A percentile compares a stretch with the other conserved stretches of the same genome.
These are phyloP conservation scores for Salix suchowensis DNA, from an alignment of 345 rosid genomes.

Conservation along the genomic window DNA sequence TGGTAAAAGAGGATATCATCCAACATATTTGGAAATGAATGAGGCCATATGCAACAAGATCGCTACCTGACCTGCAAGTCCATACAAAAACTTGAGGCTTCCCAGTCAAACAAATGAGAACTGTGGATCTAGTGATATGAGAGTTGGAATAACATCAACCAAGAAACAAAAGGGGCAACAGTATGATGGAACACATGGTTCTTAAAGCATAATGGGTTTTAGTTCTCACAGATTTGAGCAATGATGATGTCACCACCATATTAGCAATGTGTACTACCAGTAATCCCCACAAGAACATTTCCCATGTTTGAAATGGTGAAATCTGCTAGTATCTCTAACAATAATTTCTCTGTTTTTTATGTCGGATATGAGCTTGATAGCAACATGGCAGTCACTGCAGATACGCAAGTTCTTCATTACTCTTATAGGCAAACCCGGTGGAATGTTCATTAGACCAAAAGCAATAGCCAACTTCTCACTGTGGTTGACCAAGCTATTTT, in stretches of 20 bases:
- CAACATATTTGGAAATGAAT: neutral
- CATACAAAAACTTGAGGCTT: neutral
- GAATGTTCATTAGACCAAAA: constrained; percentile 53
- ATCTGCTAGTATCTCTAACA: constrained; percentile 71
- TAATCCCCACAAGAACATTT: constrained; percentile 77
- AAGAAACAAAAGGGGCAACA: neutral
- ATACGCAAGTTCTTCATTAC: constrained; percentile 75
- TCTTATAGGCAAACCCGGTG: constrained; percentile 54
- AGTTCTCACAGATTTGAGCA: neutral
- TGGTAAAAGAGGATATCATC: neutral
- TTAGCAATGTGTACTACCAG: constrained; percentile 38
- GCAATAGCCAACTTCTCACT: constrained; percentile 79
- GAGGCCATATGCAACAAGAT: neutral
- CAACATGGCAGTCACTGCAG: constrained; percentile 72
- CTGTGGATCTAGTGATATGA: neutral
- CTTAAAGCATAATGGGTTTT: neutral
- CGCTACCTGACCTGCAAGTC: neutral
- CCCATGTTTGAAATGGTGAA: constrained; percentile 72
- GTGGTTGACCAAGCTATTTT: constrained; percentile 56
- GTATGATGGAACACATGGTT: neutral
- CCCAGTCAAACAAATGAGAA: neutral
- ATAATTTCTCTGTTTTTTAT: constrained; percentile 58
- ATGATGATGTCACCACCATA: neutral
- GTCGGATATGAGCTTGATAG: constrained; percentile 60
- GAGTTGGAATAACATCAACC: neutral